Evolutionary conservation across 495 filamentous ascomycete genomes (phyloP).

Genomic region (Aspergillus taichungensis): DNA sequence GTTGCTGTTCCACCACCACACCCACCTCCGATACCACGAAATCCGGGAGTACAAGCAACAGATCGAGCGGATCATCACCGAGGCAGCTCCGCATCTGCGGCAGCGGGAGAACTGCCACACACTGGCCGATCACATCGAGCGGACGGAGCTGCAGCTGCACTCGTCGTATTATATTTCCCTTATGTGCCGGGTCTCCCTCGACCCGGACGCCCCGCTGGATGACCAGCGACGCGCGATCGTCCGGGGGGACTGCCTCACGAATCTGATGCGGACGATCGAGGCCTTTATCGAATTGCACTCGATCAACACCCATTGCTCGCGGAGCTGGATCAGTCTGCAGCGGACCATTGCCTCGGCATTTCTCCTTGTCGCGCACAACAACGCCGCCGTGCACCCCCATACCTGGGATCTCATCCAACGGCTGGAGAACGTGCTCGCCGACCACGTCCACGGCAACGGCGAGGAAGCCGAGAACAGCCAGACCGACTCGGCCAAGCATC

Average conservation of each 20-base stretch:
- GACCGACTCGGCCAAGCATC: slow-evolving; percentile 33
- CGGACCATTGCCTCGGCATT: slow-evolving; percentile 40
- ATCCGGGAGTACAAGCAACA: slow-evolving; percentile 45
- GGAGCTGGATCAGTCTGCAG: slow-evolving; percentile 42
- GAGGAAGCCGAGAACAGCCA: slow-evolving; percentile 20
- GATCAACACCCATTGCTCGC: slow-evolving; percentile 31
- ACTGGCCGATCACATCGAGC: slow-evolving; percentile 44
- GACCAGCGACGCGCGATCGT: slow-evolving; percentile 27
- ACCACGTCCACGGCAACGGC: slow-evolving; percentile 34
- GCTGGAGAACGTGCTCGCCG: slow-evolving; percentile 31
- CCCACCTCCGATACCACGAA: slow-evolving; percentile 30
- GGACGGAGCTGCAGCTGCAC: slow-evolving; percentile 48
- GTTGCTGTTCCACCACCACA: slow-evolving; percentile 34
- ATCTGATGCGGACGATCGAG: slow-evolving; percentile 34
- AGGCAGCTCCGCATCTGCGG: slow-evolving; percentile 45
- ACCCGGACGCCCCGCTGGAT: slow-evolving; percentile 30
- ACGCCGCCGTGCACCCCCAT: slow-evolving; percentile 21
- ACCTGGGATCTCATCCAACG: slow-evolving; percentile 31
- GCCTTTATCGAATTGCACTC: slow-evolving; percentile 39
- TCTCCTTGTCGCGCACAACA: slow-evolving; percentile 34
- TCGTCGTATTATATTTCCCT: slow-evolving; percentile 51
- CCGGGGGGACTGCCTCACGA: slow-evolving; percentile 36
- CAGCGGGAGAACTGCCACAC: slow-evolving; percentile 38
- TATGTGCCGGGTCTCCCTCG: slow-evolving; percentile 48
- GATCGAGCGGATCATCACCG: slow-evolving; percentile 40